Percentiles rank a stretch among this genome's conserved stretches.
phyloP scores from a whole-genome alignment of 2,329 filamentous ascomycete species.

The Clonostachys chloroleuca region DNA sequence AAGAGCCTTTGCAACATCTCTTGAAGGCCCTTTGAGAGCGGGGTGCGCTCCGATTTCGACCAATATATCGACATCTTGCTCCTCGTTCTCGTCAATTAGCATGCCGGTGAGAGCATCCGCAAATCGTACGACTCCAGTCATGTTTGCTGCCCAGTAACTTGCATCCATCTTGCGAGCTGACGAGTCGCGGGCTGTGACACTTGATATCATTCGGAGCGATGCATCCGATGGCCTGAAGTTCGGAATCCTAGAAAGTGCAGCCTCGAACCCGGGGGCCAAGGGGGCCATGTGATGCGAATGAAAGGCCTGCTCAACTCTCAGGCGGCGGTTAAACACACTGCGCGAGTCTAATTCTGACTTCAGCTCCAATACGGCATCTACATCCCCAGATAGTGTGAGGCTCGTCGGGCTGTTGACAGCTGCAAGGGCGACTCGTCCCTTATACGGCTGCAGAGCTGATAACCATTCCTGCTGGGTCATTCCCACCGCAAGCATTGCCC shows the following conservation, averaged over 20 bases:
- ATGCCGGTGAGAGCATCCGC: slow-evolving; percentile 12
- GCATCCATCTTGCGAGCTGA: neutral
- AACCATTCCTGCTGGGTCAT: slow-evolving; percentile 13
- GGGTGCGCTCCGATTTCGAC: slow-evolving; percentile 9
- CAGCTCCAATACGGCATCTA: slow-evolving; percentile 3
- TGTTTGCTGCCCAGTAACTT: slow-evolving; percentile 27
- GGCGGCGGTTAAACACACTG: slow-evolving; percentile 6
- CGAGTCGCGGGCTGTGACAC: neutral
- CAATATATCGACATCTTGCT: slow-evolving; percentile 8
- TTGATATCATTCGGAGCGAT: slow-evolving; percentile 2
- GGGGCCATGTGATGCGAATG: slow-evolving; percentile 9
- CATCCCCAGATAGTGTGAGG: slow-evolving; percentile 5
- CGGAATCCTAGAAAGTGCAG: neutral
- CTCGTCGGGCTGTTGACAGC: slow-evolving; percentile 8
- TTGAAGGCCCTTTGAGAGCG: slow-evolving; percentile 5
- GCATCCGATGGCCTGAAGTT: slow-evolving; percentile 1
- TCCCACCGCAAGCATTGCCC: slow-evolving; percentile 27
- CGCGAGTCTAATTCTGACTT: slow-evolving; percentile 1
- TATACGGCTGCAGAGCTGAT: neutral
- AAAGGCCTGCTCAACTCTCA: slow-evolving; percentile 8
- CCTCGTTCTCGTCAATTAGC: neutral
- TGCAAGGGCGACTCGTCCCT: slow-evolving; percentile 8
- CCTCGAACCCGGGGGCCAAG: slow-evolving; percentile 13
- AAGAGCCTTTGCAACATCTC: slow-evolving; percentile 9
- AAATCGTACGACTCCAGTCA: slow-evolving; percentile 24